Evolutionary conservation across 768 basidiomycete species (phyloP), one percentile per base, ranked within the genome.

Genomic region (Leccinum longicurvipes): DNA sequence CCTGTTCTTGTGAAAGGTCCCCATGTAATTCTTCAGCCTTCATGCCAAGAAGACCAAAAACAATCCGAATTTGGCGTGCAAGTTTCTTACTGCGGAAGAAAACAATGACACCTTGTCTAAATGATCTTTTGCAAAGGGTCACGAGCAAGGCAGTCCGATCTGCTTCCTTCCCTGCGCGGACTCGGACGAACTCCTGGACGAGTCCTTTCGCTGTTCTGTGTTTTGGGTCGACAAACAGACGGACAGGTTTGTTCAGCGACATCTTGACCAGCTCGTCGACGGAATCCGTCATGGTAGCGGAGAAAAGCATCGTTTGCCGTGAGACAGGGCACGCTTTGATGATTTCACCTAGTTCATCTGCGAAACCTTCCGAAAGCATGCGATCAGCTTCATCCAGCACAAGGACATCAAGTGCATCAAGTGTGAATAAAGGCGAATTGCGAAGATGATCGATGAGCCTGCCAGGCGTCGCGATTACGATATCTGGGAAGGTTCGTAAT

Each of bases 281-380:
- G 1, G 90, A 89, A 71, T 99, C 97, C 4, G 95, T 98, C 90
- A 98, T 98, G 1, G 97, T 99, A 3, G 97, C 97, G 1, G 94
- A 97, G 74, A 99, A 99, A 34, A 99, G 79, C 93, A 99, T 96
- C 4, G 97, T 98, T 70, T 98, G 97, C 34, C 97, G 83, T 24
- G 89, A 88, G 21, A 73, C 72, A 2, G 94, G 94, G 68, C 94
- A 97, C 17, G 90, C 82, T 64, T 86, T 87, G 73, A 98, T 86
- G 63, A 99, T 97, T 73, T 99, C 97, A 17, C 83, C 77, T 31
- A 99, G 78, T 71, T 98, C 97, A 69, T 95, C 97, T 7, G 89
- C 85, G 74, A 98, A 99, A 25, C 95, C 97, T 71, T 94, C 91
- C 1, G 84, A 87, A 31, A 99, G 83, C 92, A 99, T 98, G 51